These are phyloP conservation scores for Phenoliferia sp. DNA, from an alignment of 1,284 basidiomycete species.

Conservation along the genomic window DNA sequence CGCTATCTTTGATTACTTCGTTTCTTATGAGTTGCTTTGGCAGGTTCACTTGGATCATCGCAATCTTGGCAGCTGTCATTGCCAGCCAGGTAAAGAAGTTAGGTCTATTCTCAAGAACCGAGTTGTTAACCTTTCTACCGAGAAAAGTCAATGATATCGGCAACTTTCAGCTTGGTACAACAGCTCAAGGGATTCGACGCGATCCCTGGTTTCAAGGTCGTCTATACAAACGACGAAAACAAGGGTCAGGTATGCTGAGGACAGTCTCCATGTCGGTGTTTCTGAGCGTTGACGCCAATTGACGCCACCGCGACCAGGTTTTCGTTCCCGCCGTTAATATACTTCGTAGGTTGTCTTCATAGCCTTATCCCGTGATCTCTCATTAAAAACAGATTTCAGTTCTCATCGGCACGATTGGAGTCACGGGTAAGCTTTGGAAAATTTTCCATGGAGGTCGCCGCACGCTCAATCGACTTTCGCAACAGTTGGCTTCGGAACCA, in stretches of 20 bases:
- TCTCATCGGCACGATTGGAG: neutral
- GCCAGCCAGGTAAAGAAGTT: constrained; percentile 19
- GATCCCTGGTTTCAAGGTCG: constrained; percentile 42
- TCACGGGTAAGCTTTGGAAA: too few species aligned
- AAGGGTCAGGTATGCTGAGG: constrained; percentile 53
- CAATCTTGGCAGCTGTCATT: constrained; percentile 57
- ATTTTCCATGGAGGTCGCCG: too few species aligned
- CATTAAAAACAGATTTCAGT: neutral
- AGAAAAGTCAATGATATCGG: constrained; percentile 69
- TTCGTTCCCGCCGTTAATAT: constrained; percentile 46
- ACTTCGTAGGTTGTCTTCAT: too few species aligned
- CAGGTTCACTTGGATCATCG: constrained; percentile 58
- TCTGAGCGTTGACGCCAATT: neutral
- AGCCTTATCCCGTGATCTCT: too few species aligned
- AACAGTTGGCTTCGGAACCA: constrained; percentile 21
- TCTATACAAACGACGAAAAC: constrained; percentile 56
- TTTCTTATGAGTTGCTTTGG: too few species aligned
- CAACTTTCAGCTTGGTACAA: constrained; percentile 54
- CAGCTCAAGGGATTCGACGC: constrained; percentile 19
- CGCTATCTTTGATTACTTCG: too few species aligned
- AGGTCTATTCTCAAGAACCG: constrained; percentile 45
- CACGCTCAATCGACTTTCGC: too few species aligned
- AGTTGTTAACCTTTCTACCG: constrained; percentile 43
- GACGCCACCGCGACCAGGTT: constrained; percentile 37
- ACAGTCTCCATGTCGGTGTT: neutral